Evolutionary conservation across 2,329 filamentous ascomycete genomes (phyloP), one percentile per base, ranked within the genome.

Genomic region (Scorias spongiosa): DNA sequence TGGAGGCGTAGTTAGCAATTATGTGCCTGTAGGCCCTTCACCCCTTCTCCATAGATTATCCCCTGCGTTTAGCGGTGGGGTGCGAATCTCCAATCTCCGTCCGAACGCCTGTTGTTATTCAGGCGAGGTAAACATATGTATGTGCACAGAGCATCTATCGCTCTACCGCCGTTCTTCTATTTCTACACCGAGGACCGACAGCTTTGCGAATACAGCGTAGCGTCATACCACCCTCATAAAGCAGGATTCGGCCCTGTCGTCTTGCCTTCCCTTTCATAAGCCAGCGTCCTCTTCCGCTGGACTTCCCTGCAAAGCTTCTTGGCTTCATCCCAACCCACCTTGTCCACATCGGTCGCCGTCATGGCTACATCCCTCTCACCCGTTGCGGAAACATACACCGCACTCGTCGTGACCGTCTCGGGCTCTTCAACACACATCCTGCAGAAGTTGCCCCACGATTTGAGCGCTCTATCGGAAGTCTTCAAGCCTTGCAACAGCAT

Each of bases 401-500:
- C 59, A 38, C 46, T 58, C n/a, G 57, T 57, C 47, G 56, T 43
- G 38, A 57, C 40, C 1, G 29, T 47, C 14, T 46, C 50, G 2
- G 48, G 48, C 26, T 51, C 52, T 39, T 61, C 57, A 2, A 58
- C 53, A 48, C 49, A 55, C 9, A 46, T 46, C 32, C 50, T 46
- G 7, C 49, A 53, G 45, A 59, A 63, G 5, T 49, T 48, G 0
- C 56, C 62, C 54, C 60, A 66, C 39, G 60, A 60, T 6, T 52
- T 54, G 15, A 66, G 51, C 54, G 63, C 64, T 43, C 61, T 48
- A 6, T 54, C 46, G 6, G 56, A 51, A 0, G 49, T 59, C 2
- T 49, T 41, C 2, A 61, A 44, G 1, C 50, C 45, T n/a, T 66
- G 64, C 3, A 70, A 46, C 44, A 71, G 46, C 61, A 68, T 61